Percentiles rank a stretch among this genome's conserved stretches.
Conservation (phyloP, 2,329 filamentous ascomycete genomes). For the Cryphonectria naterciae region DNA sequence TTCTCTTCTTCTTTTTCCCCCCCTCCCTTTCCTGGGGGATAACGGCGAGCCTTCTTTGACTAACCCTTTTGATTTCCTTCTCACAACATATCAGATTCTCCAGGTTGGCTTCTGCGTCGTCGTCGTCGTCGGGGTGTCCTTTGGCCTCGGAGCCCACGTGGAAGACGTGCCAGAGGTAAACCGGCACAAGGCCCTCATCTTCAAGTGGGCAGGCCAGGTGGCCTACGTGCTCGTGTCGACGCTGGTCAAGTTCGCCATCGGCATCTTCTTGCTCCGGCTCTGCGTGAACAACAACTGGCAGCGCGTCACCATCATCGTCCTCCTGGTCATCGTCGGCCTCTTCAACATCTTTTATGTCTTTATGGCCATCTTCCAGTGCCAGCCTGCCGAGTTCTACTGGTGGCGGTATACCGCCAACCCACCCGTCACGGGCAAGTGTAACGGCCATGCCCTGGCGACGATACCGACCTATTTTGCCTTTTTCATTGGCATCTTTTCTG, state of each 20-base stretch:
- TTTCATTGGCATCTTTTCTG: constrained; percentile 39
- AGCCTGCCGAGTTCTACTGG: constrained; percentile 45
- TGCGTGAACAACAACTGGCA: constrained; percentile 39
- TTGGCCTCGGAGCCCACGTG: constrained; percentile 27
- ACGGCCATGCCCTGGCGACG: constrained; percentile 37
- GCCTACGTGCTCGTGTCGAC: constrained; percentile 45
- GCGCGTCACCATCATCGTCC: constrained; percentile 39
- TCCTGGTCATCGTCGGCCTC: constrained; percentile 38
- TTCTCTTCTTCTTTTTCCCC: too few relatives aligned
- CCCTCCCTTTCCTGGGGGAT: not conserved
- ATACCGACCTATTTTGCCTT: constrained; percentile 42
- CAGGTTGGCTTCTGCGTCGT: constrained; percentile 24
- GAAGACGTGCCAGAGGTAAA: constrained; percentile 21
- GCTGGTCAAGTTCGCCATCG: constrained; percentile 44
- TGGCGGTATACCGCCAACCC: constrained; percentile 36
- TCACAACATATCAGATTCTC: constrained; percentile 14
- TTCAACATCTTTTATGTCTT: constrained; percentile 43
- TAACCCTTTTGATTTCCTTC: not conserved
- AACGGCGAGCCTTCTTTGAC: not conserved
- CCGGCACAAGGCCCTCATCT: constrained; percentile 26
- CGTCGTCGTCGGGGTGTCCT: constrained; percentile 24
- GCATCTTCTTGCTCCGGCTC: constrained; percentile 46
- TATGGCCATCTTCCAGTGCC: constrained; percentile 44
- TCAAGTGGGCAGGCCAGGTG: constrained; percentile 43
- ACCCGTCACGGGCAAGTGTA: constrained; percentile 38